phyloP scores from a whole-genome alignment of 805 yeast genomes.

The Kodamaea lidongshanica region DNA sequence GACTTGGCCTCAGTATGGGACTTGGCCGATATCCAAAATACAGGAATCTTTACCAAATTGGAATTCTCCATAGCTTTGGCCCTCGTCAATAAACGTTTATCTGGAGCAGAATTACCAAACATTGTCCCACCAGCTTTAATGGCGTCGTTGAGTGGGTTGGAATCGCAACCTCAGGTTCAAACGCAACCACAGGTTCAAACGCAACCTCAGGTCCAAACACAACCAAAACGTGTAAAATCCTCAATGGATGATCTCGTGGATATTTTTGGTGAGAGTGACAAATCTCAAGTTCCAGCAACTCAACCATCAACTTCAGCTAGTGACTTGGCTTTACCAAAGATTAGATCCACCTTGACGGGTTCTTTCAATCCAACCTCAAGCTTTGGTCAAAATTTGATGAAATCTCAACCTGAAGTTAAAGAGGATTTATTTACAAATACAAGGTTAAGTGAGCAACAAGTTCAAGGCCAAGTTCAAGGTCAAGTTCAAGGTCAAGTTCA shows the following conservation, averaged over 20 bases:
- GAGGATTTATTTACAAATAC: no score
- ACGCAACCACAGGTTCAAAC: constrained; percentile 10
- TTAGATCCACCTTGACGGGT: constrained; percentile 26
- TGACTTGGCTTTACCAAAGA: constrained; percentile 31
- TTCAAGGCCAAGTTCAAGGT: no score
- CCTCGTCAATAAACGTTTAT: constrained; percentile 75
- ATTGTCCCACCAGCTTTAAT: constrained; percentile 64
- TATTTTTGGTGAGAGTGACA: constrained; percentile 33
- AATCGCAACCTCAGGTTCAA: constrained; percentile 11
- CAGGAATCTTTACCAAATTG: constrained; percentile 69
- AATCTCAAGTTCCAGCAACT: constrained; percentile 16
- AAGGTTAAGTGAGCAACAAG: no score
- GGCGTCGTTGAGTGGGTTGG: constrained; percentile 18
- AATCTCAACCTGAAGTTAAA: no score
- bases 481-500: no score
- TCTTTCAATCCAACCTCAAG: constrained; percentile 75
- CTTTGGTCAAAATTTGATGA: constrained; percentile 71
- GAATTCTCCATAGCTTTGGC: constrained; percentile 95
- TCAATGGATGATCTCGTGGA: constrained; percentile 63
- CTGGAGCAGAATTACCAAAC: constrained; percentile 74
- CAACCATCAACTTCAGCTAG: constrained; percentile 22
- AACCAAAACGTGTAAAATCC: constrained; percentile 35
- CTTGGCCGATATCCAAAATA: constrained; percentile 79
- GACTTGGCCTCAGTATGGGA: constrained; percentile 91
- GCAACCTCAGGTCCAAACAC: no score